Percentiles rank a stretch among this genome's conserved stretches.
Evolutionary conservation across 2,329 filamentous ascomycete genomes (phyloP).

Genomic region (Botryotinia narcissicola): DNA sequence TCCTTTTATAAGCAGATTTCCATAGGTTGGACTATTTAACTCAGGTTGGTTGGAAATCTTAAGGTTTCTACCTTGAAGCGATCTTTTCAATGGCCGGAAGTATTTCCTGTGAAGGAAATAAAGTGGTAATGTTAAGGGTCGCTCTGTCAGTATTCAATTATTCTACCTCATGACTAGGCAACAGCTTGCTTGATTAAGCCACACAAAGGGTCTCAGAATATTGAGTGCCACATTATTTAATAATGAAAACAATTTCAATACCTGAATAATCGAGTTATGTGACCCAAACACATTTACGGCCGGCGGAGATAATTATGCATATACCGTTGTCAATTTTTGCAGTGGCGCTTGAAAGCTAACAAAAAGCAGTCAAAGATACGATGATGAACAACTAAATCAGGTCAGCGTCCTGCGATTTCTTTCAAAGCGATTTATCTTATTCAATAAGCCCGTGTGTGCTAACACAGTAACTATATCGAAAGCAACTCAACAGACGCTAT

Average conservation of each 20-base stretch:
- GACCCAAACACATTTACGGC: not conserved
- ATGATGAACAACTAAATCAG: not conserved
- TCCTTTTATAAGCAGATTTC: not conserved
- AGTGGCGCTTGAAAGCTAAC: too few species aligned
- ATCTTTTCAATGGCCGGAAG: not conserved
- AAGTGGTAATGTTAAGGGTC: not conserved
- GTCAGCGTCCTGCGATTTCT: not conserved
- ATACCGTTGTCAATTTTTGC: not conserved
- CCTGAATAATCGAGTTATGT: not conserved
- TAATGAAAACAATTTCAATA: not conserved
- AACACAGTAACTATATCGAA: not conserved
- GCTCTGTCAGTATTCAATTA: not conserved
- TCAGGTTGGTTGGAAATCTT: not conserved
- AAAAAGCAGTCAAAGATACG: not conserved
- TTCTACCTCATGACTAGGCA: not conserved
- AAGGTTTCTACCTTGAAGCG: not conserved
- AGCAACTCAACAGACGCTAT: not conserved
- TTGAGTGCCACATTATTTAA: not conserved
- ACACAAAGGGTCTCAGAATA: not conserved
- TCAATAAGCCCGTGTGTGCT: not conserved
- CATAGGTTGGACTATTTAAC: not conserved
- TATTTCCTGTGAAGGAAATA: not conserved
- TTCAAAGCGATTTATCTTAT: not conserved
- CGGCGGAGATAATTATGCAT: not conserved
- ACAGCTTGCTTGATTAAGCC: not conserved